Evolutionary conservation across 2,329 filamentous ascomycete species (phyloP), one percentile per base, ranked within the genome.

Genomic region (Fusarium sp.): DNA sequence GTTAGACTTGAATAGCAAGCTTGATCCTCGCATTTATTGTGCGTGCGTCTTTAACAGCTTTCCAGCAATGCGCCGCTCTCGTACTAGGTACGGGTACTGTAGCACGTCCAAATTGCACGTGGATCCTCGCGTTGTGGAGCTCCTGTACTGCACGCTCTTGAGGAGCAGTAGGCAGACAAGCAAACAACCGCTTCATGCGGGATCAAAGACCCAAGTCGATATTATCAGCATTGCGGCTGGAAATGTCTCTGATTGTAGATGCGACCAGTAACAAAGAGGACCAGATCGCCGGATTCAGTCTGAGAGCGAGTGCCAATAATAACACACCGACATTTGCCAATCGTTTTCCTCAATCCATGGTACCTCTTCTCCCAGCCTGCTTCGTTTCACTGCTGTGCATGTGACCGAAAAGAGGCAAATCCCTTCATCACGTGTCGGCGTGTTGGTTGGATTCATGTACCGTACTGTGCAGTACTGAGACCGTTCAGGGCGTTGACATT

Each of bases 271-370:
- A 68, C 39, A 24, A 56, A 59, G 52, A 56, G 31, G 58, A 24
- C 69, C 62, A 58, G 58, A 67, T 63, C 62, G 58, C 54, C 58
- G 69, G 57, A 60, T 63, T 50, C 57, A 62, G 55, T 46, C 52
- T 67, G 49, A 46, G 49, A 55, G 44, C 43, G 56, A 57, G 56
- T 54, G 46, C 53, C 64, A 67, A 64, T 57, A 56, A 58, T 55
- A 68, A 51, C 68, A 71, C 72, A 74, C 72, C 72, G 72, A 74
- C 72, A 72, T 69, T 73, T 74, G 68, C 55, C 62, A 62, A 68
- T 64, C 42, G 60, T 72, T 62, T 51, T 54, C 63, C 54, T 46
- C 36, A 51, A 68, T 63, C 49, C 57, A 68, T 59, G 50, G 50
- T 58, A 38, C 50, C 48, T 52, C 43, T 44, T 55, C 26, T 45